Conservation (phyloP, 169 alveolate species). For the Plasmodium malariae region DNA sequence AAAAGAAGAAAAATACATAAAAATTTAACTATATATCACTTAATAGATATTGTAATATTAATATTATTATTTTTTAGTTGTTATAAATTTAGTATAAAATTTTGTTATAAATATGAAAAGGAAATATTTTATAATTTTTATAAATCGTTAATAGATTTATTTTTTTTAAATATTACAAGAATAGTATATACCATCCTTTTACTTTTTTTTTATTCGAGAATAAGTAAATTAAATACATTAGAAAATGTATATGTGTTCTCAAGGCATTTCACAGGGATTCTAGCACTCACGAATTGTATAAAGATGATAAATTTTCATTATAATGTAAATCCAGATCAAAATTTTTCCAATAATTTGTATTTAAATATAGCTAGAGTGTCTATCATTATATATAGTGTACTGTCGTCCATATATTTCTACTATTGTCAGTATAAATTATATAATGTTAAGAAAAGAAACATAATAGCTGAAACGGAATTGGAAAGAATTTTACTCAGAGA, state of each 20-base stretch:
- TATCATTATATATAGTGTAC: slow-evolving; percentile 19
- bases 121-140: slow-evolving; percentile 25
- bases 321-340: neutral
- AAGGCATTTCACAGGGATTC: slow-evolving; percentile 39
- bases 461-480: slow-evolving; percentile 36
- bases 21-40: slow-evolving; percentile 41
- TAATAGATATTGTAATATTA: slow-evolving; percentile 24
- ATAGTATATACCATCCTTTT: slow-evolving; percentile 10
- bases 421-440: slow-evolving; percentile 12
- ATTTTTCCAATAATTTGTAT: neutral
- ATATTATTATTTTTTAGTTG: slow-evolving; percentile 21
- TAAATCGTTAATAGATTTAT: slow-evolving; percentile 28
- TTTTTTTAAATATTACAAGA: slow-evolving; percentile 20
- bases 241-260: slow-evolving; percentile 1
- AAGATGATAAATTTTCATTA: slow-evolving; percentile 50
- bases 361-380: neutral
- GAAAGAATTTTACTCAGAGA: slow-evolving; percentile 30
- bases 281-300: slow-evolving; percentile 8
- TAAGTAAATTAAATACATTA: slow-evolving; percentile 9
- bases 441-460: slow-evolving; percentile 21
- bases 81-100: slow-evolving; percentile 16
- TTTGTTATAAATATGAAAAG: slow-evolving; percentile 26
- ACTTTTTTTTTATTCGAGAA: slow-evolving; percentile 2
- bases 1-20: slow-evolving; percentile 23
- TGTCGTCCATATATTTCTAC: slow-evolving; percentile 31